A percentile compares a stretch with the other conserved stretches of the same genome.
These are phyloP conservation scores for Chenopodium album DNA, from an alignment of 148 eudicot species.

Conservation along the genomic window DNA sequence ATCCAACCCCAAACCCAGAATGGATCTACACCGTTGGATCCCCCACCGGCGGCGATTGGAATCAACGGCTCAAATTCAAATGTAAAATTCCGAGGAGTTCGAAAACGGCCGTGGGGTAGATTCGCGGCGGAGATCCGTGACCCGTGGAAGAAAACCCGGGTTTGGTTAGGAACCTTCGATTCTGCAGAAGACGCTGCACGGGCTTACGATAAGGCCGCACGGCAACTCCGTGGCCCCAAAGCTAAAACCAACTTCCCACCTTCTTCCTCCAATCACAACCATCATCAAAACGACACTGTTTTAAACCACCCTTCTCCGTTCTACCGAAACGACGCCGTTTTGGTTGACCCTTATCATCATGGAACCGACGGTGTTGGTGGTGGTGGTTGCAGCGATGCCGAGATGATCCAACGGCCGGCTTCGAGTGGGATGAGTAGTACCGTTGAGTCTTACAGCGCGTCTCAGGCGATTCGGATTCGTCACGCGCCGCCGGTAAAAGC, in stretches of 20 bases:
- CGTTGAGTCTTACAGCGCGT: constrained; percentile 47
- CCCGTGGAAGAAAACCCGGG: constrained; percentile 72
- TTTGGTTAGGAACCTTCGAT: constrained; percentile 78
- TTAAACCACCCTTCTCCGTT: neutral
- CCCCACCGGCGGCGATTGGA: neutral
- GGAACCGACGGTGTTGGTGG: constrained; percentile 1
- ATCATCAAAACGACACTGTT: constrained; percentile 16
- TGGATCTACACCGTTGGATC: constrained; percentile 21
- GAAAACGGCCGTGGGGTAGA: constrained; percentile 75
- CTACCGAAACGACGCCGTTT: constrained; percentile 13
- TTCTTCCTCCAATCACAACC: constrained; percentile 6
- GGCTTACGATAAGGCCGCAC: constrained; percentile 72
- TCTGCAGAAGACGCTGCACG: constrained; percentile 73
- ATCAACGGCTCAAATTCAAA: neutral
- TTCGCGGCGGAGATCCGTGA: constrained; percentile 83
- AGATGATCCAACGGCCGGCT: constrained; percentile 49
- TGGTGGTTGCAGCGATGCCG: constrained; percentile 8
- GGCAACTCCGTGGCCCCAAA: constrained; percentile 55
- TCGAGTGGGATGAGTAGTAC: constrained; percentile 69
- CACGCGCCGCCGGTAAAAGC: neutral
- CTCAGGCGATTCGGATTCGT: constrained; percentile 10
- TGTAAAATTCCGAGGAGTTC: constrained; percentile 49
- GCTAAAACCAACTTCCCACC: constrained; percentile 75
- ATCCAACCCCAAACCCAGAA: neutral
- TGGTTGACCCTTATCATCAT: neutral